A percentile compares a stretch with the other conserved stretches of the same genome.
Evolutionary conservation across 2,329 filamentous ascomycete genomes (phyloP).

Genomic region (Neonectria sp.): DNA sequence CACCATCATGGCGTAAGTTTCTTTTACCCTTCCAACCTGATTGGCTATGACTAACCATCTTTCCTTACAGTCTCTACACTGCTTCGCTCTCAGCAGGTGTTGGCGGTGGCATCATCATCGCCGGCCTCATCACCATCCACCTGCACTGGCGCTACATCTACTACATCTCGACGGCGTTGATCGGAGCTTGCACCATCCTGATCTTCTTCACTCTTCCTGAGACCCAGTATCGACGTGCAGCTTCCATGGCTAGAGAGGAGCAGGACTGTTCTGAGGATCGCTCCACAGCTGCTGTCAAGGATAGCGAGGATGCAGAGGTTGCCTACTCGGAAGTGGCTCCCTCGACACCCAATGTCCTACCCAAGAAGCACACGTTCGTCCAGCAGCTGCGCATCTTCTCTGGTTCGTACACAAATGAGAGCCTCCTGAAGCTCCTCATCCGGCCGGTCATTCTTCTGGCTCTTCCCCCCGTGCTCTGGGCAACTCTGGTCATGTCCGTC

Average conservation of each 20-base stretch:
- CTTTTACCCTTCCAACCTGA: neutral
- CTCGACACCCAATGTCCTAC: neutral
- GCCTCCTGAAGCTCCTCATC: slow-evolving; percentile 56
- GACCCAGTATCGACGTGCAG: slow-evolving; percentile 59
- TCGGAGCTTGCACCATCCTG: slow-evolving; percentile 60
- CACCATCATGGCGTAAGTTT: slow-evolving; percentile 61
- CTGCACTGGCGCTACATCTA: slow-evolving; percentile 65
- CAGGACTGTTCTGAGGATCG: neutral
- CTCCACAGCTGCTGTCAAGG: slow-evolving; percentile 5
- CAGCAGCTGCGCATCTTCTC: slow-evolving; percentile 30
- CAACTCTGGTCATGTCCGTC: slow-evolving; percentile 65
- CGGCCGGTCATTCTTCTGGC: slow-evolving; percentile 63
- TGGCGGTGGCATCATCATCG: slow-evolving; percentile 56
- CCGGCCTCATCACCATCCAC: slow-evolving; percentile 62
- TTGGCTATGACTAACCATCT: neutral
- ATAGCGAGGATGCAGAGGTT: slow-evolving; percentile 21
- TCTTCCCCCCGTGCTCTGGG: slow-evolving; percentile 67
- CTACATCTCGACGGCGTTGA: slow-evolving; percentile 61
- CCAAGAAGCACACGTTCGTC: slow-evolving; percentile 25
- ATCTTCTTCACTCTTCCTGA: slow-evolving; percentile 68
- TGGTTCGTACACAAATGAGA: slow-evolving; percentile 31
- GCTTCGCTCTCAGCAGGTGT: slow-evolving; percentile 57
- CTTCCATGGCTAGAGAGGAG: neutral
- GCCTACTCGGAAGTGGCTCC: slow-evolving; percentile 23
- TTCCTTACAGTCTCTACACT: slow-evolving; percentile 50